Evolutionary conservation across 139 green algal genomes (phyloP).

Genomic region (Chlamydomonas sp.): DNA sequence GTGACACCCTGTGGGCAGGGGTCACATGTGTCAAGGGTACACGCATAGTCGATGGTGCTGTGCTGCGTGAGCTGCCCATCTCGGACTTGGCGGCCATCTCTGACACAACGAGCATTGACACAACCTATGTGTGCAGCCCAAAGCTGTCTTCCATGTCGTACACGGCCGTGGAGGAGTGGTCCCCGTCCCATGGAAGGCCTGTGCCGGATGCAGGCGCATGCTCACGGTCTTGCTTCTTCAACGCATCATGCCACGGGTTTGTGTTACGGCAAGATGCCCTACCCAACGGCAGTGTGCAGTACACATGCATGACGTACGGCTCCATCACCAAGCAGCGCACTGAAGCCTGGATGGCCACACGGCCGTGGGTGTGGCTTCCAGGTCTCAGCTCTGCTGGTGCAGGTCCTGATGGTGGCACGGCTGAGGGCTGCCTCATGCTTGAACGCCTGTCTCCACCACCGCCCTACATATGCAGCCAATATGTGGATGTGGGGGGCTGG

Average conservation of each 20-base stretch:
- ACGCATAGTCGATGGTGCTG: neutral
- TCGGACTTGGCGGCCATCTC: too few species aligned
- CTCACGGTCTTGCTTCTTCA: neutral
- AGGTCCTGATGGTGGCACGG: neutral
- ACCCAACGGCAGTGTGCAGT: neutral
- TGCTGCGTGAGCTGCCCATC: neutral
- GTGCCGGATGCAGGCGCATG: neutral
- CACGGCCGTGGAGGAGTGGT: too few species aligned
- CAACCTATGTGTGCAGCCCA: neutral
- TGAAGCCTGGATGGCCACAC: neutral
- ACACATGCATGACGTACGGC: neutral
- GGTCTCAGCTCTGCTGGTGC: too few species aligned
- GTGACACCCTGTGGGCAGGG: neutral
- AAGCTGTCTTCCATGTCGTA: too few species aligned
- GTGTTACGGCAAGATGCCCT: neutral
- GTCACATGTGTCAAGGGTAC: neutral
- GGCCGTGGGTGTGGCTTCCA: neutral
- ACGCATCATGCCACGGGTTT: neutral
- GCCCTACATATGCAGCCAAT: neutral
- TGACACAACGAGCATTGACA: neutral
- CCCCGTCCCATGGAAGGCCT: neutral
- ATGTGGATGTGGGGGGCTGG: neutral
- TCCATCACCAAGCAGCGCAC: neutral
- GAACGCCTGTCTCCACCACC: neutral
- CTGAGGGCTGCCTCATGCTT: neutral